These are phyloP conservation scores for Chromera velia DNA, from an alignment of 73 alveolate species.

Conservation along the genomic window DNA sequence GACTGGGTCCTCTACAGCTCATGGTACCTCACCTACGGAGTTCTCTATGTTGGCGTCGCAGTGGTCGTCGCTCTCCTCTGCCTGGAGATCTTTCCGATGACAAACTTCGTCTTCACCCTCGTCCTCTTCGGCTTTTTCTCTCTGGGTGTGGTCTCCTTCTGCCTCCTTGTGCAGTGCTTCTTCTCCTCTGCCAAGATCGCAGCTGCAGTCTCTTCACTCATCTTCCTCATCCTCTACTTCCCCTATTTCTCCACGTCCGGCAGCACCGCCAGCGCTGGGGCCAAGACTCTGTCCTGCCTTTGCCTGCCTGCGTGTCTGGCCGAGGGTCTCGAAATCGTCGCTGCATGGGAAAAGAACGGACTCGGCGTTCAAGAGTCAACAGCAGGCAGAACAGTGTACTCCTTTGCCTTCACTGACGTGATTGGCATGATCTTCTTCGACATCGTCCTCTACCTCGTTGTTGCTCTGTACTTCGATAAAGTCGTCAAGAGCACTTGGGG, in stretches of 20 bases:
- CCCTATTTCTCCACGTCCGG: neutral
- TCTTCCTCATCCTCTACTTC: neutral
- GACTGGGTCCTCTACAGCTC: neutral
- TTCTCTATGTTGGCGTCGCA: neutral
- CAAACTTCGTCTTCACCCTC: neutral
- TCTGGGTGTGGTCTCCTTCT: neutral
- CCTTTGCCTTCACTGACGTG: too few species aligned
- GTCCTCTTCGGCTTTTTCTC: neutral
- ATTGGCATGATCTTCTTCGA: neutral
- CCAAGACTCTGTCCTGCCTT: neutral
- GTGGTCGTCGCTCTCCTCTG: neutral
- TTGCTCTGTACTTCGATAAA: neutral
- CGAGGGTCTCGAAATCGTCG: neutral
- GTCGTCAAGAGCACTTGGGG: too few species aligned
- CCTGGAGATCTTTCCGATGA: neutral
- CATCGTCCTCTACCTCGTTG: neutral
- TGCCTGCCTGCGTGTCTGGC: neutral
- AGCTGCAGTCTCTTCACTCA: neutral
- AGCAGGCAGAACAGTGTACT: too few species aligned
- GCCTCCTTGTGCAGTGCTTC: neutral
- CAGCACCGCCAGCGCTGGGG: neutral
- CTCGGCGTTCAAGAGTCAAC: neutral
- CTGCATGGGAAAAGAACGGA: neutral
- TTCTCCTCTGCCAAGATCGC: neutral
- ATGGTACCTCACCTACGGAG: neutral